Conservation (phyloP, 192 early-diverging fungal species). For the Podila epicladia region DNA sequence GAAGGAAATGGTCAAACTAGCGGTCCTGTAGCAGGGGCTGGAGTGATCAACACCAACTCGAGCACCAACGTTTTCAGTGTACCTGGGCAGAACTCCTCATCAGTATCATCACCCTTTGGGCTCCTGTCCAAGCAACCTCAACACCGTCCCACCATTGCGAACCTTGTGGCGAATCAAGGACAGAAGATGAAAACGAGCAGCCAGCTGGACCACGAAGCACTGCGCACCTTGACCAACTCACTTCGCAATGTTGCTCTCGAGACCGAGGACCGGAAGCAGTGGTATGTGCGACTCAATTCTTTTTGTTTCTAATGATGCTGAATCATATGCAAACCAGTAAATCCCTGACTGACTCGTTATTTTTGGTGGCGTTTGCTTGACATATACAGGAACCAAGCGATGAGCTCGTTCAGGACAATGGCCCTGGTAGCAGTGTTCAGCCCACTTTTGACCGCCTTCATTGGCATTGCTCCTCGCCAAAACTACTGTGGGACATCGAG, state of each 20-base stretch:
- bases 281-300: constrained; percentile 7
- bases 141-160: constrained; percentile 1
- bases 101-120: too few species aligned
- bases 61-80: too few species aligned
- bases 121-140: too few species aligned
- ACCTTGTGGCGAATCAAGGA: constrained; percentile 13
- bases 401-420: constrained; percentile 24
- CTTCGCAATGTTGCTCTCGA: constrained; percentile 15
- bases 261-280: constrained; percentile 23
- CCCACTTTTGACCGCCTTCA: constrained; percentile 28
- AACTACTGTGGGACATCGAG: neutral
- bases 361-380: neutral
- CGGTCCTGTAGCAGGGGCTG: too few species aligned
- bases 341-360: neutral
- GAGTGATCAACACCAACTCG: too few species aligned
- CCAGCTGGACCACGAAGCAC: constrained; percentile 6
- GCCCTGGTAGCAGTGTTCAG: constrained; percentile 2
- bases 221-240: constrained; percentile 16
- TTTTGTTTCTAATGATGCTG: neutral
- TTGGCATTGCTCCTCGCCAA: constrained; percentile 1
- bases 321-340: too few species aligned
- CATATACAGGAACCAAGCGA: constrained; percentile 13
- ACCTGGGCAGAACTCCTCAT: too few species aligned
- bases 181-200: neutral
- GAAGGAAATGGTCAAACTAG: too few species aligned